Conservation (phyloP, 805 yeast species). For the Candida hungchunana region DNA sequence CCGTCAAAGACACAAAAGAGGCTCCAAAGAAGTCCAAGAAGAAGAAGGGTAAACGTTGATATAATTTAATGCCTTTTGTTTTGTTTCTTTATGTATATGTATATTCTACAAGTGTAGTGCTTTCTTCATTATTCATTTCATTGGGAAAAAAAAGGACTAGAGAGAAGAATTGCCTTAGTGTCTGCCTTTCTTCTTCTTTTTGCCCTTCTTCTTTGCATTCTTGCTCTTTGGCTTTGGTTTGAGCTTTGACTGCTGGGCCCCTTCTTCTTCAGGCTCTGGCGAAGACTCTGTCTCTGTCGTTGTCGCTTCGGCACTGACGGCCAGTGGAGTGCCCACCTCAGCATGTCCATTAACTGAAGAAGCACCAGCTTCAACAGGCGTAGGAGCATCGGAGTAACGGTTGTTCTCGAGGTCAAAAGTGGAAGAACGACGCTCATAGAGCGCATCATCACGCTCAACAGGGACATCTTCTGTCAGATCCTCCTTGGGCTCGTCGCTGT, state of each 20-base stretch:
- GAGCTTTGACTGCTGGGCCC: too few relatives aligned
- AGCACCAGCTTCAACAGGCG: not conserved
- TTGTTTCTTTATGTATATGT: not conserved
- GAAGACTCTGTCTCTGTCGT: too few relatives aligned
- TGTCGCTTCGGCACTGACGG: too few relatives aligned
- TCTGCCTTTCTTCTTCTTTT: constrained; percentile 12
- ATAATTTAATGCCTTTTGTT: too few relatives aligned
- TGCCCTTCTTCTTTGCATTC: constrained; percentile 17
- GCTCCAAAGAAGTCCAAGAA: constrained; percentile 22
- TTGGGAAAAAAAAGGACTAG: constrained; percentile 10
- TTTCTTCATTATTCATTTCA: constrained; percentile 8
- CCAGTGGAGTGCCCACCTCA: too few relatives aligned
- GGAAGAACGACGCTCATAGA: constrained; percentile 33
- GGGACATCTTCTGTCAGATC: constrained; percentile 2
- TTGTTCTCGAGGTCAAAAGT: constrained; percentile 30
- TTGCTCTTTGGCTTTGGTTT: too few relatives aligned
- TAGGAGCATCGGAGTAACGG: constrained; percentile 1
- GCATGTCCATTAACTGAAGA: too few relatives aligned
- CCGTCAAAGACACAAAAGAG: constrained; percentile 2
- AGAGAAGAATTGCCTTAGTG: constrained; percentile 2
- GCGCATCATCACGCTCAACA: constrained; percentile 15
- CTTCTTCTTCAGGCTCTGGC: too few relatives aligned
- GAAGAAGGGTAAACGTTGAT: constrained; percentile 25
- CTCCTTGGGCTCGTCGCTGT: constrained; percentile 24
- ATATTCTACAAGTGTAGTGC: not conserved